Conservation (phyloP, 257 asterid species). For the Solanum acaule region DNA sequence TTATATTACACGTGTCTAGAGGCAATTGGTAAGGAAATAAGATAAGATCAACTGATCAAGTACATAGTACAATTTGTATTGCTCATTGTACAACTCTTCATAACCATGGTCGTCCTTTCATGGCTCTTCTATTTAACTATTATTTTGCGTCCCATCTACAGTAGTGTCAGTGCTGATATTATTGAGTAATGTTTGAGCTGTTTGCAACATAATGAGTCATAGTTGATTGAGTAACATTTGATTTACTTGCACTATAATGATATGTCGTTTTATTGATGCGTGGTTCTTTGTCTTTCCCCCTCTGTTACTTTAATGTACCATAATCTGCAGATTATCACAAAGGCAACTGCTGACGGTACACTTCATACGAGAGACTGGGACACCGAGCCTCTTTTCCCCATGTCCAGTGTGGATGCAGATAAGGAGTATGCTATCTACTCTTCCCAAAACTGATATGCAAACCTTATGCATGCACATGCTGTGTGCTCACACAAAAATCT, state of each 20-base stretch:
- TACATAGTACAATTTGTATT: background rate
- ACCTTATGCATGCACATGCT: background rate
- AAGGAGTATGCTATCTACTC: slow-evolving; percentile 42
- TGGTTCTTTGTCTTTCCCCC: background rate
- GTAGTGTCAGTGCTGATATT: background rate
- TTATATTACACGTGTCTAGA: background rate
- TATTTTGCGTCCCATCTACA: background rate
- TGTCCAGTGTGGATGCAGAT: slow-evolving; percentile 45
- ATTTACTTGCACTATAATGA: background rate
- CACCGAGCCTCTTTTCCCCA: slow-evolving; percentile 74
- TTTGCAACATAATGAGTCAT: background rate
- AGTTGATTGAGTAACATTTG: background rate
- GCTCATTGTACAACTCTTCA: background rate
- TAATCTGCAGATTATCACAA: slow-evolving; percentile 57
- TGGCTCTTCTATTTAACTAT: background rate
- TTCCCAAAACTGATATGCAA: background rate
- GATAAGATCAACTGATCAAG: background rate
- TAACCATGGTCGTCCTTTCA: background rate
- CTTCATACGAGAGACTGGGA: slow-evolving; percentile 84
- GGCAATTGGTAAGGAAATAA: background rate
- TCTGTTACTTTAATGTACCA: slow-evolving; percentile 2
- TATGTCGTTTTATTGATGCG: background rate
- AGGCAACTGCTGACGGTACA: slow-evolving; percentile 81
- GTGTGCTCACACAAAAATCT: background rate
- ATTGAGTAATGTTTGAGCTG: background rate